Evolutionary conservation across 495 filamentous ascomycete species (phyloP).

Genomic region (Neurospora terricola): DNA sequence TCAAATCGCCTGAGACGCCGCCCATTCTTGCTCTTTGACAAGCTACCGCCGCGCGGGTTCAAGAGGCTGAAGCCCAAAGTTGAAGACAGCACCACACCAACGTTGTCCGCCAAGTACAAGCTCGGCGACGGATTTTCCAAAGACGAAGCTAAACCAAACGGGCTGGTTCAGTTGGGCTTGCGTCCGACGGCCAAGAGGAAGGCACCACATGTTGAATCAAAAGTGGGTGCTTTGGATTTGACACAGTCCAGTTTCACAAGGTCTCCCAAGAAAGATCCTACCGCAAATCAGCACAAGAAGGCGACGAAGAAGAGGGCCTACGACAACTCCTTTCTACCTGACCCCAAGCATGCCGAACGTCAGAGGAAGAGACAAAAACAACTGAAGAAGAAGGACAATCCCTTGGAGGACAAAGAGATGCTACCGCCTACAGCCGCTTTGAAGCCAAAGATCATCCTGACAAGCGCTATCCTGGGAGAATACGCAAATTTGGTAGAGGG

Average conservation of each 20-base stretch:
- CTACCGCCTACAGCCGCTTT: neutral
- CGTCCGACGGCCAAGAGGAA: constrained; percentile 1
- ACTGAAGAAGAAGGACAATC: neutral
- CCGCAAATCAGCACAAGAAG: neutral
- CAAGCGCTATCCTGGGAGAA: neutral
- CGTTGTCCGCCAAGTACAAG: neutral
- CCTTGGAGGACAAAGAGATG: neutral
- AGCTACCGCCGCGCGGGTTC: constrained; percentile 5
- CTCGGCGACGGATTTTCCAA: constrained; percentile 18
- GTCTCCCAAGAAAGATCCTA: neutral
- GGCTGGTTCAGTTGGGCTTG: constrained; percentile 1
- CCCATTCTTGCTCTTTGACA: constrained; percentile 14
- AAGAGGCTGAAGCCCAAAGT: constrained; percentile 7
- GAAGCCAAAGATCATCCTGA: neutral
- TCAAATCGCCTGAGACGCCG: constrained; percentile 6
- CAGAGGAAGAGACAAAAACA: neutral
- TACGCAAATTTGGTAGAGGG: neutral
- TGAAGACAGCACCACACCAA: neutral
- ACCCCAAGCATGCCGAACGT: neutral
- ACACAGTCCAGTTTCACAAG: constrained; percentile 4
- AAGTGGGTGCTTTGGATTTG: constrained; percentile 9
- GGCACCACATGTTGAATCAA: neutral
- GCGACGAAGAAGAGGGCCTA: neutral
- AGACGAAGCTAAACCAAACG: constrained; percentile 13
- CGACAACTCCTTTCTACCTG: constrained; percentile 5